phyloP scores from a whole-genome alignment of 2,329 filamentous ascomycete species.

The Trichophyton equinum region DNA sequence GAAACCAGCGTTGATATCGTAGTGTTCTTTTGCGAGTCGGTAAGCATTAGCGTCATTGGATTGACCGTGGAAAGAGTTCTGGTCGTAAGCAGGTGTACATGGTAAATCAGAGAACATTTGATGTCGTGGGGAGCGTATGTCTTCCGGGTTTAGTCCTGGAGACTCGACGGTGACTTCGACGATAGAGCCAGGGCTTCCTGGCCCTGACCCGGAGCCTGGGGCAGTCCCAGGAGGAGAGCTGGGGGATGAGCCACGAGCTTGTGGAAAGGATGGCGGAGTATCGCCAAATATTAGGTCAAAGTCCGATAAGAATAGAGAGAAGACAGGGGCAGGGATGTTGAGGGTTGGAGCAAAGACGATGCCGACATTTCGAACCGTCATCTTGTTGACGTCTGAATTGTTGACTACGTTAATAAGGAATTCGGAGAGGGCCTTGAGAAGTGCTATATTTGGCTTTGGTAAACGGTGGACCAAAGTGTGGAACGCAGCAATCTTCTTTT shows the following conservation, averaged over 20 bases:
- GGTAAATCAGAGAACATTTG: slow-evolving; percentile 57
- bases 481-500: slow-evolving; percentile 64
- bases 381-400: slow-evolving; percentile 84
- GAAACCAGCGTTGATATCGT: slow-evolving; percentile 37
- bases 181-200: slow-evolving; percentile 11
- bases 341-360: slow-evolving; percentile 97
- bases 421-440: slow-evolving; percentile 72
- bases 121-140: slow-evolving; percentile 50
- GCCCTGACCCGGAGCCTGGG: background rate
- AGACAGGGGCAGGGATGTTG: slow-evolving; percentile 89
- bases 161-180: slow-evolving; percentile 34
- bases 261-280: background rate
- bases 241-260: background rate
- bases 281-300: slow-evolving; percentile 64
- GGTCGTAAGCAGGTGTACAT: slow-evolving; percentile 47
- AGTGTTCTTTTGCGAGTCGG: slow-evolving; percentile 19
- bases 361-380: slow-evolving; percentile 93
- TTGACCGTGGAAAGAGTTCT: slow-evolving; percentile 38
- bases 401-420: slow-evolving; percentile 90
- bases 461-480: slow-evolving; percentile 68
- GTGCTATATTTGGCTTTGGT: slow-evolving; percentile 64
- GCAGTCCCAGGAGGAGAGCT: background rate
- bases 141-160: slow-evolving; percentile 38
- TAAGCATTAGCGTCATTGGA: slow-evolving; percentile 17
- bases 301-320: slow-evolving; percentile 85